Evolutionary conservation across 2,329 filamentous ascomycete genomes (phyloP).

Genomic region (Aspergillus ochraceus): DNA sequence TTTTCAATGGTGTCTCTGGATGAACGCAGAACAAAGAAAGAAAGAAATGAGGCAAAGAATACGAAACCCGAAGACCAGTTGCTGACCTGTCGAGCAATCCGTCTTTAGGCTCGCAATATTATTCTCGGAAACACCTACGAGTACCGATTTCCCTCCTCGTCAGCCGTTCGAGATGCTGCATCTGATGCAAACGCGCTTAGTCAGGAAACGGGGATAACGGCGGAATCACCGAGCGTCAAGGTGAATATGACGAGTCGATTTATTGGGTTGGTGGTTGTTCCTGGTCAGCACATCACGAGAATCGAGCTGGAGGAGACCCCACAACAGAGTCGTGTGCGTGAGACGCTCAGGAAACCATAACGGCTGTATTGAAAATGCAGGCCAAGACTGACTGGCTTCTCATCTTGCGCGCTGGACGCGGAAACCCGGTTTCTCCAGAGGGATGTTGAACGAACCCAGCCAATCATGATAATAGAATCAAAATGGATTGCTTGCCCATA

Average conservation of each 20-base stretch:
- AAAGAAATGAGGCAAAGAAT: constrained; percentile 7
- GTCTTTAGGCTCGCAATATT: constrained; percentile 74
- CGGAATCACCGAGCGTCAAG: constrained; percentile 44
- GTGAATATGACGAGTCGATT: constrained; percentile 81
- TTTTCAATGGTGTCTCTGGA: background rate
- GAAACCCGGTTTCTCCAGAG: background rate
- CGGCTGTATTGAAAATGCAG: constrained; percentile 8
- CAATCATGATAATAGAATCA: background rate
- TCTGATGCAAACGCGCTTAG: constrained; percentile 29
- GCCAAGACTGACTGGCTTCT: background rate
- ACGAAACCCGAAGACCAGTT: constrained; percentile 1
- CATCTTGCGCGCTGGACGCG: background rate
- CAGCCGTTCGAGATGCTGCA: constrained; percentile 45
- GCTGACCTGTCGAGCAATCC: constrained; percentile 14
- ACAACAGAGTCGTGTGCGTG: constrained; percentile 22
- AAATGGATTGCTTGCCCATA: background rate
- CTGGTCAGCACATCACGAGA: constrained; percentile 79
- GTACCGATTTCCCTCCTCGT: constrained; percentile 72
- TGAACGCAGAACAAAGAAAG: background rate
- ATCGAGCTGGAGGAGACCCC: constrained; percentile 77
- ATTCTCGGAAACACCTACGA: constrained; percentile 85
- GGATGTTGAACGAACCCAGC: background rate
- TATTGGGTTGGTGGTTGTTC: constrained; percentile 85
- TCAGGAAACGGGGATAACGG: constrained; percentile 18
- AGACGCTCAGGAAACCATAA: constrained; percentile 18